Evolutionary conservation across 129 eudicot species (phyloP), one percentile per base, ranked within the genome.

Genomic region (Chrysanthemum seticuspe): DNA sequence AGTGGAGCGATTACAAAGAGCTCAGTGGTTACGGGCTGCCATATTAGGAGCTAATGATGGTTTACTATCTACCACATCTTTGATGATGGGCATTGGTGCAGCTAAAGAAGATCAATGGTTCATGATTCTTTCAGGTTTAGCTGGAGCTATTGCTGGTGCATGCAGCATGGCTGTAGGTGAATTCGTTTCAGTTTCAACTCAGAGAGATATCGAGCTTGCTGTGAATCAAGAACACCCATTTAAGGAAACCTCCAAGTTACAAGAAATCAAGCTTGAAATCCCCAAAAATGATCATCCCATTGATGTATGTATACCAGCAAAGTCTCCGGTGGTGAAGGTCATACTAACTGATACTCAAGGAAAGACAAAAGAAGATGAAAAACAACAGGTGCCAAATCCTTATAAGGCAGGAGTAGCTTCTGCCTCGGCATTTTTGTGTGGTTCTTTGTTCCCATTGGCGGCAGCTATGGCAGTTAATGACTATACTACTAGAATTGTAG

Each of bases 141-240:
- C 88, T 3, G 94, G 90, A 23, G 84, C 94, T 54, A 70, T 85
- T 45, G 94, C 94, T 13, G 94, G 94, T 44, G 88, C 90, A 61
- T 80, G 85, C 62, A 83, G 86, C 83, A 87, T 85, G 89, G 87
- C 86, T 11, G 87, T 87, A 3, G 93, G 89, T 61, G 89, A 87
- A 67, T 87, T 84, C 16, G 89, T 85, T 59, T 87, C 93, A 0
- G 89, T 87, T 15, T 83, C 93, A 9, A 85, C 87, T 58, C 93
- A 87, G 66, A 67, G 87, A 53, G 93, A 85, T 63, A 87, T 87
- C 1, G 84, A 87, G 65, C 75, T 45, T 13, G 53, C 56, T 7
- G 53, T 71, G 19, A 63, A 23, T 63, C 77, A 71, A 63, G 45
- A 78, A 71, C 29, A 71, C 72, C 44, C 1, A 27, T 63, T 31